Evolutionary conservation across 345 rosid genomes (phyloP), one percentile per base, ranked within the genome.

Genomic region (Cardamine resedifolia): DNA sequence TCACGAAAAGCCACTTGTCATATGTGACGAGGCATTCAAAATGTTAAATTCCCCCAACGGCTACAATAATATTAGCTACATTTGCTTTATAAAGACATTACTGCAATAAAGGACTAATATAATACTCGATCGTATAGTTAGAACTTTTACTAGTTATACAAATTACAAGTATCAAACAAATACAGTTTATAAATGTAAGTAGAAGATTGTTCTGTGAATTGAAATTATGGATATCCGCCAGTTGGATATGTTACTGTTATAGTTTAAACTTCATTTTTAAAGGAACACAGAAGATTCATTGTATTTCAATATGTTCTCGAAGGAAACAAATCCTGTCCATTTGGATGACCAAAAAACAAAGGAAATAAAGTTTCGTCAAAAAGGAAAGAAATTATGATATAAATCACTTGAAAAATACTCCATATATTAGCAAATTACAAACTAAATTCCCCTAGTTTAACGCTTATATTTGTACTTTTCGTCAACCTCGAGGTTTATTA

Each of bases 11-110:
- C 41, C 28, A 10, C 43, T 45, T 27, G 34, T 41, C 28, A 47
- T 62, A n/a, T 20, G 52, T 43, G 66, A 45, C 56, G 19, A 11
- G 55, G 58, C 70, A 14, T 15, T 24, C 71, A 66, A 52, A 38
- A 2, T 9, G 58, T 36, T 36, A 38, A 66, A 23, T 36, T 38
- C 18, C 61, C 30, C 45, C 61, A 51, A 38, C 71, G 71, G 61
- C 61, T 66, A 64, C 10, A 19, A 16, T 9, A 34, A 6, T 20
- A 38, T 38, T 38, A 38, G 4, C 15, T n/a, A 31, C 34, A 31
- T 31, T 38, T n/a, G 1, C n/a, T 38, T 2, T 14, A 0, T 3
- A 12, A 39, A 39, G 44, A 14, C 11, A 10, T 21, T 18, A 10
- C 27, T 15, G 12, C 18, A 34, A 20, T 58, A 11, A 12, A 58